phyloP scores from a whole-genome alignment of 257 asterid genomes.

The Mentha longifolia region DNA sequence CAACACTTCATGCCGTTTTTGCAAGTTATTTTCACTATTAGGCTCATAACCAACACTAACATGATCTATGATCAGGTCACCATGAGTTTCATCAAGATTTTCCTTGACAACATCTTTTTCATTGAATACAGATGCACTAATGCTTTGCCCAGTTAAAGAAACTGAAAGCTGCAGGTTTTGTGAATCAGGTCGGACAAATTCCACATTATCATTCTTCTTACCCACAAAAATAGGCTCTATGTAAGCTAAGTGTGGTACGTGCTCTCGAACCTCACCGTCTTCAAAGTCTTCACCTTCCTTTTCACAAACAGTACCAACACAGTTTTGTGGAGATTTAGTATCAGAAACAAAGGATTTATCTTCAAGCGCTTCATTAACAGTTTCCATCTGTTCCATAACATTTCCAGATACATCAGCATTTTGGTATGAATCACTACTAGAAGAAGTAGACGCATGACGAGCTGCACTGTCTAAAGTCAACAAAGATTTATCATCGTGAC shows the following conservation, averaged over 20 bases:
- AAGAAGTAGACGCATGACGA: constrained; percentile 37
- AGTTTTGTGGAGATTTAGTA: constrained; percentile 52
- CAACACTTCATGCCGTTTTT: constrained; percentile 32
- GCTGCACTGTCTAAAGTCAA: constrained; percentile 37
- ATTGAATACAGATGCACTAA: constrained; percentile 29
- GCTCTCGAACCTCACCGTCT: constrained; percentile 90
- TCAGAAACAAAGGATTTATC: constrained; percentile 62
- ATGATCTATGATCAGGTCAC: constrained; percentile 38
- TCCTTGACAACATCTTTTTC: constrained; percentile 39
- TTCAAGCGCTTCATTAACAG: constrained; percentile 52
- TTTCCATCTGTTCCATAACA: constrained; percentile 54
- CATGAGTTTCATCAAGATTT: constrained; percentile 37
- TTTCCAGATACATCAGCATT: constrained; percentile 48
- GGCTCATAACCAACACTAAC: constrained; percentile 36
- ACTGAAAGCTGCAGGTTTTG: constrained; percentile 38
- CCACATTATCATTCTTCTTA: constrained; percentile 32
- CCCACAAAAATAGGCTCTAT: constrained; percentile 42
- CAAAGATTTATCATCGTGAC: constrained; percentile 30
- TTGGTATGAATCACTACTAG: too few relatives aligned
- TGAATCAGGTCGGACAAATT: constrained; percentile 34
- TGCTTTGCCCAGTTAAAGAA: constrained; percentile 36
- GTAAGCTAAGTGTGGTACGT: constrained; percentile 36
- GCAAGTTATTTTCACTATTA: constrained; percentile 40
- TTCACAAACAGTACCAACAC: constrained; percentile 27
- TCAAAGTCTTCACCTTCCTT: constrained; percentile 80